These are phyloP conservation scores for Paramyrothecium sp. DNA, from an alignment of 2,329 filamentous ascomycete species.

Conservation along the genomic window DNA sequence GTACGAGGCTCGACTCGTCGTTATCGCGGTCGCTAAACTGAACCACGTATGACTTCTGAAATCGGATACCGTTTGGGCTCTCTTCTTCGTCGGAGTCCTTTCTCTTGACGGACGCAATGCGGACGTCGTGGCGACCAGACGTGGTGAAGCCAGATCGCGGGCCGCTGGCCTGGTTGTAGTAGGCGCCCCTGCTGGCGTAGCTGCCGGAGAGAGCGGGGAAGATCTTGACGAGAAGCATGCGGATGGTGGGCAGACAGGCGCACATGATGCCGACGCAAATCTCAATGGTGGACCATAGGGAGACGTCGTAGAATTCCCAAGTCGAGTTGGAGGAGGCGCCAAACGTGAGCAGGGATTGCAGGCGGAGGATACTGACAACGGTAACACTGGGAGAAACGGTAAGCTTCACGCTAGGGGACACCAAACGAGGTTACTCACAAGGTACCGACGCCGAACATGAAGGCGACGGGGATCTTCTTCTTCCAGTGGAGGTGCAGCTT, in stretches of 20 bases:
- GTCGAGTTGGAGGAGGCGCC: constrained; percentile 16
- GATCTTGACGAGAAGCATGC: constrained; percentile 19
- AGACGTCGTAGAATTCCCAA: constrained; percentile 19
- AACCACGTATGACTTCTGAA: constrained; percentile 1
- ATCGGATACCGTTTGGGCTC: background rate
- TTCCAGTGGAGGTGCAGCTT: constrained; percentile 36
- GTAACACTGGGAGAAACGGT: constrained; percentile 15
- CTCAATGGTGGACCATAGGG: constrained; percentile 27
- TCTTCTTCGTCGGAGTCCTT: background rate
- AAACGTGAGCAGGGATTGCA: constrained; percentile 21
- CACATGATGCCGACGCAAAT: constrained; percentile 25
- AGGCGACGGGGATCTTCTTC: constrained; percentile 39
- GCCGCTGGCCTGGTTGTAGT: constrained; percentile 1
- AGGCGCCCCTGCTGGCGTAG: constrained; percentile 1
- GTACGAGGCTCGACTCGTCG: constrained; percentile 2
- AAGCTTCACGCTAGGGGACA: background rate
- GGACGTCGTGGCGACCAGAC: background rate
- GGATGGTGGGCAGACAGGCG: constrained; percentile 20
- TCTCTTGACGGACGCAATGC: background rate
- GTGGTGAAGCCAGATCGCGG: background rate
- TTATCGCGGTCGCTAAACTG: constrained; percentile 1
- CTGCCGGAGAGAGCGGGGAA: constrained; percentile 20
- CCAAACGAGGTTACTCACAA: constrained; percentile 22
- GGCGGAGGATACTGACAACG: constrained; percentile 24
- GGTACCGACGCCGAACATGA: constrained; percentile 44